These are phyloP conservation scores for Saccharomycopsis vini DNA, from an alignment of 805 yeast genomes.

Conservation along the genomic window DNA sequence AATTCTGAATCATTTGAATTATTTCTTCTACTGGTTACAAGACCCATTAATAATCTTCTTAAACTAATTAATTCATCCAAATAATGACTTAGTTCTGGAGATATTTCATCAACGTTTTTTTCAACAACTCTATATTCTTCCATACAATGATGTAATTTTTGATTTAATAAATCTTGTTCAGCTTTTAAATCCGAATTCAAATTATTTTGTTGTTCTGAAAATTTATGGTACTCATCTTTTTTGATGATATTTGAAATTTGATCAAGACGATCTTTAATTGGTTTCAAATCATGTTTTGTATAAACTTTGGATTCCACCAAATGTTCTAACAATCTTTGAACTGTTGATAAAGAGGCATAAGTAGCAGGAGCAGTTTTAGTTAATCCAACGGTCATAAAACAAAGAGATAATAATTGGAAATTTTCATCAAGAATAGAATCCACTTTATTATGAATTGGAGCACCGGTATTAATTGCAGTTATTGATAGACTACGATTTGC, in stretches of 20 bases:
- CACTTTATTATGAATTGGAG: constrained; percentile 34
- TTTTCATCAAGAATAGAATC: constrained; percentile 80
- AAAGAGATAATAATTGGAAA: constrained; percentile 77
- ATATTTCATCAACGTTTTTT: constrained; percentile 43
- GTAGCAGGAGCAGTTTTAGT: constrained; percentile 90
- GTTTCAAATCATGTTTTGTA: constrained; percentile 74
- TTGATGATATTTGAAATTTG: constrained; percentile 62
- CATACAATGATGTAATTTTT: constrained; percentile 57
- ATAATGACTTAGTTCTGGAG: constrained; percentile 39
- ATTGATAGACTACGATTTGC: constrained; percentile 3
- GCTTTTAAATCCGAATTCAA: constrained; percentile 21
- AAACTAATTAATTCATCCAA: constrained; percentile 54
- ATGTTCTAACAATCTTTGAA: constrained; percentile 75
- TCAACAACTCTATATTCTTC: constrained; percentile 49
- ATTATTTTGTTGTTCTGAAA: constrained; percentile 13
- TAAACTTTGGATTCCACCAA: constrained; percentile 72
- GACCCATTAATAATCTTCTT: constrained; percentile 51
- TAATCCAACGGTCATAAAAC: constrained; percentile 87
- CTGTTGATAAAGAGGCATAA: constrained; percentile 81
- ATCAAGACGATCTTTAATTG: constrained; percentile 62
- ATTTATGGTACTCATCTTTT: constrained; percentile 21
- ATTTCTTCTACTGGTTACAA: constrained; percentile 33
- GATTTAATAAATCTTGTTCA: constrained; percentile 38
- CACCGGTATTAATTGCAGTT: background rate
- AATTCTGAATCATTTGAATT: constrained; percentile 22